Evolutionary conservation across 257 asterid genomes (phyloP), one percentile per base, ranked within the genome.

Genomic region (Leptodermis oblonga): DNA sequence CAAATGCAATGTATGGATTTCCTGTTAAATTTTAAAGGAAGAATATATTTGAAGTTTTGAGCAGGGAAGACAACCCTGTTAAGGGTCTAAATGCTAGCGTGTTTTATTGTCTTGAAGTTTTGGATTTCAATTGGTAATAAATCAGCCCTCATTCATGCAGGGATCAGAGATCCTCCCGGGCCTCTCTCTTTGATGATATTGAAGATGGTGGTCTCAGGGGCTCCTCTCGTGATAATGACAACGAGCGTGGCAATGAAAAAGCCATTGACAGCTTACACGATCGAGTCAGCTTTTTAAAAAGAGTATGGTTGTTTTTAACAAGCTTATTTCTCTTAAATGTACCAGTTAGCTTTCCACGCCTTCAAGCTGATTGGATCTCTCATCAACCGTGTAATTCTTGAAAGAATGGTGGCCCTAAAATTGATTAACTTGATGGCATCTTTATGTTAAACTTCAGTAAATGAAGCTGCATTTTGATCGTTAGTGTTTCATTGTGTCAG

Each of bases 171-270:
- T 72, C 80, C 73, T 83, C 93, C 69, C 80, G 96, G 85, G 59
- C 92, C 69, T 78, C 96, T 69, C 94, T 93, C 36, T 82, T 90
- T 71, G 97, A 87, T 78, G 80, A 74, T 76, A 85, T 93, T 82
- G 99, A 93, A 83, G 95, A 83, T 54, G 96, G 96, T 68, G 90
- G 95, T 62, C 80, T 87, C 65, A 80, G 87, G 83, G 74, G 90
- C 62, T 90, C 91, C 65, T 87, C 95, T 51, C 80, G 75, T 69
- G 95, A 88, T 71, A 73, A 75, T 22, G 92, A 86, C n/a, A n/a
- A n/a, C 8, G 99, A 90, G 42, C 87, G 73, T 49, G 93, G 82
- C 52, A 90, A 90, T 65, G 97, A 87, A 70, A 85, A 79, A 76
- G 85, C 91, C 55, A 72, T 88, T 75, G 95, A 86, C 74, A 88